Base-by-base conservation (phyloP, 345 rosid genomes). In the Atalantia buxifolia region DNA sequence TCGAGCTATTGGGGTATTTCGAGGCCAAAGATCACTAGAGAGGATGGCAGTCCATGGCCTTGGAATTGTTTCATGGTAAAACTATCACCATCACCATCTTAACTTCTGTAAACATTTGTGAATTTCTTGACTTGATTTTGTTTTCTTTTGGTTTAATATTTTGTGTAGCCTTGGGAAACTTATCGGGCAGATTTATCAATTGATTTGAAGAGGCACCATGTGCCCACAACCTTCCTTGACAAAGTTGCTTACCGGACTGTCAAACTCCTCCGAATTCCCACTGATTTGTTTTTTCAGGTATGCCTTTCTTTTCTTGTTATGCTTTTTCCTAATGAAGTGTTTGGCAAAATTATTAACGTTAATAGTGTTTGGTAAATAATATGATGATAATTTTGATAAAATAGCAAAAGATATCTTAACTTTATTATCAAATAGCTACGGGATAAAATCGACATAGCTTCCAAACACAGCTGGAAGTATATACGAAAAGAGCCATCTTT, bases 1-100 rank as follows among this genome's bases (percentile, higher is more conserved):
- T 81, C 88, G 69, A 91, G 91, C 77, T 94, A 94, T 64, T 94
- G 98, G 97, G 98, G 97, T 18, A 85, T 92, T 33, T 74, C 84
- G 67, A 86, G 83, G 79, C 89, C 88, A n/a, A 88, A 82, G 87
- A 76, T 92, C 74, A 70, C 78, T 13, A 76, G 85, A 72, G 90
- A 79, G 65, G 95, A 94, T 77, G 95, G 95, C 33, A 80, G 90
- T 0, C 87, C 83, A 63, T 92, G 97, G 97, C 94, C 95, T 21
- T 92, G 97, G 97, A 92, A 94, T 77, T 90, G 88, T 79, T 94
- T 94, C 81, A 90, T 85, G 92, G 97, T 83, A 87, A 5, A 2
- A 6, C 24, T 6, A 5, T 21, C 22, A 55, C 4, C 61, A n/a
- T 25, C 7, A 42, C 12, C 24, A 7, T 4, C 30, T 38, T 35